Evolutionary conservation across 129 eudicot genomes (phyloP).

Genomic region (Chrysanthemum makinoi): DNA sequence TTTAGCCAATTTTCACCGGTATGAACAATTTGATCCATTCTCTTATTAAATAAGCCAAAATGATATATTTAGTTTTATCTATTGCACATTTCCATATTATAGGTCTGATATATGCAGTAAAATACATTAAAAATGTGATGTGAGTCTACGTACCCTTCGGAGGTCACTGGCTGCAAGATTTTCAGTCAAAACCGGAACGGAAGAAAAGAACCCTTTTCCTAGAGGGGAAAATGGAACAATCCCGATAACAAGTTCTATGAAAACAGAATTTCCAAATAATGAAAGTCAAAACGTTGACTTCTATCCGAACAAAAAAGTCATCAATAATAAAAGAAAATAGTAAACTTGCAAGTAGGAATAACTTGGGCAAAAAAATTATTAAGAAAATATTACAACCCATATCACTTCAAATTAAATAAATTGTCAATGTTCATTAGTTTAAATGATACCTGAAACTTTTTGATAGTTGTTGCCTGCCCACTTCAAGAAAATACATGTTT

Average conservation of each 20-base stretch:
- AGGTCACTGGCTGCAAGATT: slow-evolving; percentile 34
- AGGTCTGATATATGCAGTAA: neutral
- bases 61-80: neutral
- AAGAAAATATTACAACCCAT: no score
- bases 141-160: slow-evolving; percentile 39
- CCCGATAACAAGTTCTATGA: slow-evolving; percentile 61
- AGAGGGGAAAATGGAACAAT: slow-evolving; percentile 58
- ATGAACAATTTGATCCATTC: neutral
- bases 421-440: no score
- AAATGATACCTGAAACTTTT: no score
- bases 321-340: no score
- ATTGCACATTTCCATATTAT: neutral
- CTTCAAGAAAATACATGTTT: no score
- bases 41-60: neutral
- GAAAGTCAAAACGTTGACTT: neutral
- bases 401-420: no score
- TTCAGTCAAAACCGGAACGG: slow-evolving; percentile 33
- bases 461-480: no score
- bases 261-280: neutral
- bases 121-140: neutral
- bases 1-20: no score
- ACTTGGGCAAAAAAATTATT: no score
- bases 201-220: slow-evolving; percentile 43
- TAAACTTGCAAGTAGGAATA: no score
- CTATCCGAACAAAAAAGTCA: no score